phyloP scores from a whole-genome alignment of 1,284 basidiomycete genomes.

The Trichosporon sp. region DNA sequence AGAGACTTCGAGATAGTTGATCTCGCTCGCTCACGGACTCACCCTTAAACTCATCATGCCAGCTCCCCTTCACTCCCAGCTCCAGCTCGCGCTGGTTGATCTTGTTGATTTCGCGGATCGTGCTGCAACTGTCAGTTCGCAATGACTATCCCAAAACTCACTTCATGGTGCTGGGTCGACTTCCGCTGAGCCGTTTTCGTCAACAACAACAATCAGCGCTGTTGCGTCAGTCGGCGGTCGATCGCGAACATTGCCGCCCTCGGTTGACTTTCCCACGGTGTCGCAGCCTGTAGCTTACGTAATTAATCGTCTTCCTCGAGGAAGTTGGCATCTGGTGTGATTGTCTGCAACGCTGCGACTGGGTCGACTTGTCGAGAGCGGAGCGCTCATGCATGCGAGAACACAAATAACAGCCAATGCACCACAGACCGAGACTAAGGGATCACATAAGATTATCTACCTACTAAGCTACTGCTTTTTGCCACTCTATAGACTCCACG shows the following conservation, averaged over 20 bases:
- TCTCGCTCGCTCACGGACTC: constrained; percentile 22
- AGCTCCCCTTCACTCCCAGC: constrained; percentile 70
- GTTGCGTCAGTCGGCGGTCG: neutral
- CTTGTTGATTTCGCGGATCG: constrained; percentile 84
- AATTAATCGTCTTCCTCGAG: neutral
- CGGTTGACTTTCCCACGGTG: neutral
- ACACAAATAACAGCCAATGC: too few species aligned
- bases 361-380: too few species aligned
- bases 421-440: too few species aligned
- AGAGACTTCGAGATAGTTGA: too few species aligned
- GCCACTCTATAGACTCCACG: too few species aligned
- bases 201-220: neutral
- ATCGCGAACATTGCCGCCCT: neutral
- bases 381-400: too few species aligned
- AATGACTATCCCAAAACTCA: neutral
- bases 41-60: constrained; percentile 96
- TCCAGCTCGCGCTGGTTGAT: constrained; percentile 92
- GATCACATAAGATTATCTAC: too few species aligned
- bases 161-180: constrained; percentile 18
- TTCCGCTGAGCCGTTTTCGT: neutral
- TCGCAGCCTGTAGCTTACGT: neutral
- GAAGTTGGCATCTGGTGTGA: too few species aligned
- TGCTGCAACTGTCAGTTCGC: constrained; percentile 52
- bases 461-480: too few species aligned
- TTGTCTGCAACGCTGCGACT: too few species aligned